Conservation (phyloP, 139 green algal species). For the Auxenochlorella pyrenoidosa region DNA sequence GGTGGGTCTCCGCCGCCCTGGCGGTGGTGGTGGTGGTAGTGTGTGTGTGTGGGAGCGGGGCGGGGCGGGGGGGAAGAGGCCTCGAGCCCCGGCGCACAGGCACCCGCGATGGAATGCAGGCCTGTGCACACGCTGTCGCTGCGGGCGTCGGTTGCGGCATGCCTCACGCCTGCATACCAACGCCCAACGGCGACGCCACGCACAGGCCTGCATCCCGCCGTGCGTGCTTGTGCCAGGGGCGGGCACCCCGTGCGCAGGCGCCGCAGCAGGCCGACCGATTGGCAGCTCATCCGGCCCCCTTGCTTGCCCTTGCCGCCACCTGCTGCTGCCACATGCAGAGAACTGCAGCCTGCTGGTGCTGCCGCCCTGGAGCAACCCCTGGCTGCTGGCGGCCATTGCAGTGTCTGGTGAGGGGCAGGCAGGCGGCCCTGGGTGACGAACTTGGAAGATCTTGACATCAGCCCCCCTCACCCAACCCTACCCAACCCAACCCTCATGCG, state of each 20-base stretch:
- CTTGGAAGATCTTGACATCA: too few species aligned
- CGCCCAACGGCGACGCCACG: too few species aligned
- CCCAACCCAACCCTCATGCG: not conserved
- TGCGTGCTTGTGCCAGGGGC: too few species aligned
- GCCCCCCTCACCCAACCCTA: not conserved
- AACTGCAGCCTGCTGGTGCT: constrained; percentile 78
- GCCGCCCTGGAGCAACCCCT: constrained; percentile 90
- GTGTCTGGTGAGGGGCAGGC: constrained; percentile 57
- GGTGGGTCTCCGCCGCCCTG: not conserved
- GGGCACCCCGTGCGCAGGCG: too few species aligned
- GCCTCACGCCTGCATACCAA: too few species aligned
- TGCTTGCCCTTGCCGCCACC: not conserved
- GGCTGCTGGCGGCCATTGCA: constrained; percentile 89
- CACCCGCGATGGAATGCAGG: too few species aligned
- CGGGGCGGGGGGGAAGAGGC: too few species aligned
- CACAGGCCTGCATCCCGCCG: too few species aligned
- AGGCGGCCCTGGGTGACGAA: not conserved
- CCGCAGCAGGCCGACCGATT: not conserved
- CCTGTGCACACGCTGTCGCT: too few species aligned
- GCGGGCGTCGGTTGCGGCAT: too few species aligned
- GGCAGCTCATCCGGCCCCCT: not conserved
- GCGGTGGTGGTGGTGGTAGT: not conserved
- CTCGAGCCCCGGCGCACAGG: too few species aligned
- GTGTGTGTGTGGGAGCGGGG: not conserved
- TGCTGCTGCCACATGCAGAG: constrained; percentile 57